Base-by-base conservation (phyloP, 2,329 filamentous ascomycete species). In the Fusarium secorum region DNA sequence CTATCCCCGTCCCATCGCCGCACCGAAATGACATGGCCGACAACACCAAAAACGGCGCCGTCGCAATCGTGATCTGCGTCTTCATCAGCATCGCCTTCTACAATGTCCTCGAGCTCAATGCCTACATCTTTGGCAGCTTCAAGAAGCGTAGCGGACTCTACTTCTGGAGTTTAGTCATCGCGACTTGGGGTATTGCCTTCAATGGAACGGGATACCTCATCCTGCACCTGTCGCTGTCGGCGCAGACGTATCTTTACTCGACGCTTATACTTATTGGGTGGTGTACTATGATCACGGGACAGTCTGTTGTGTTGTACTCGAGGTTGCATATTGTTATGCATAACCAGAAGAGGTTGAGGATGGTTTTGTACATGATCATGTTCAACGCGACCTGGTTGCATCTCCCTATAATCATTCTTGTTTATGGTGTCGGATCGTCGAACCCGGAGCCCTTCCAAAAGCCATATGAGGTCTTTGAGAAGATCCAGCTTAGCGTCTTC, bases 271-370 rank as follows among this genome's bases (percentile, higher is more conserved):
- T 78, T n/a, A 64, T 76, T 26, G 77, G 77, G 4, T 80, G 79
- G 78, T 76, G 73, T n/a, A 67, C 74, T 3, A 89, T 90, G 86
- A 83, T 90, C 1, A 89, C 87, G 1, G 89, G 88, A 0, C 87
- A 90, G 75, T 85, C 86, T 0, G 73, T 90, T 22, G 88, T 91
- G 4, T 80, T 91, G 2, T 91, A 88, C 78, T 90, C 88, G 2
- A 84, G 89, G 3, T 81, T 91, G 3, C 88, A 90, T 72, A 82
- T 91, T 5, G 83, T 91, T 20, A 81, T 88, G 18, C 83, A 83
- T 18, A 85, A 87, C 80, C 68, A 83, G 28, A 78, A 78, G 5
- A 77, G 85, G 5, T 80, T 90, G 3, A 82, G 82, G 4, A 80
- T 81, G 26, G 84, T 88, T 0, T 81, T 89, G 5, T 80, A 71